Conservation (phyloP, 1,284 basidiomycete species). For the Ustilago sp. region DNA sequence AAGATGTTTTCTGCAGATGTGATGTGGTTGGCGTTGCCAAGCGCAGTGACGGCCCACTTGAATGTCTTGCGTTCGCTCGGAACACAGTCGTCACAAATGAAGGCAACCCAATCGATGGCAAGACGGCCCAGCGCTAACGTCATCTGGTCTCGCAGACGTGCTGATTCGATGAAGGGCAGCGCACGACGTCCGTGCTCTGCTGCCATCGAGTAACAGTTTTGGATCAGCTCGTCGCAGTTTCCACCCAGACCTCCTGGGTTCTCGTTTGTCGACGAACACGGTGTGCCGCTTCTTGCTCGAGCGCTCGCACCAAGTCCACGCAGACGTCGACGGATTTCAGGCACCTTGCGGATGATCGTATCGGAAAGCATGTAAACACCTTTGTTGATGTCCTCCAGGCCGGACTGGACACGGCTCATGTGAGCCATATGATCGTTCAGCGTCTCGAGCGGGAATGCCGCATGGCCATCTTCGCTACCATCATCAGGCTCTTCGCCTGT, state of each 20-base stretch:
- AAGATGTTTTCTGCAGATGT: constrained; percentile 88
- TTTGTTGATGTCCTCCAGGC: constrained; percentile 88
- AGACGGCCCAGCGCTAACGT: constrained; percentile 62
- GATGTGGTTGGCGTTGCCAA: constrained; percentile 91
- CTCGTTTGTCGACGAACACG: constrained; percentile 34
- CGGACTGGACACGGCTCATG: constrained; percentile 86
- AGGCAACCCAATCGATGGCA: constrained; percentile 83
- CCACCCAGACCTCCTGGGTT: constrained; percentile 30
- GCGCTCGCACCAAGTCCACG: constrained; percentile 35
- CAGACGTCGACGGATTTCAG: constrained; percentile 52
- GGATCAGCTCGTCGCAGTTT: constrained; percentile 79
- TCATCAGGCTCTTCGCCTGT: constrained; percentile 53
- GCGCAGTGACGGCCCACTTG: constrained; percentile 96
- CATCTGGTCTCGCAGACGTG: constrained; percentile 59
- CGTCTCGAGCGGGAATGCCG: constrained; percentile 72
- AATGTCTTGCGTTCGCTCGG: constrained; percentile 96
- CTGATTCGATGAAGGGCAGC: constrained; percentile 66
- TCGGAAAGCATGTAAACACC: constrained; percentile 91
- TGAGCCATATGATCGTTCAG: constrained; percentile 90
- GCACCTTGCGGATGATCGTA: constrained; percentile 82
- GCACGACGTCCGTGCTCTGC: constrained; percentile 76
- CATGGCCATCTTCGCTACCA: constrained; percentile 51
- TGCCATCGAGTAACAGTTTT: constrained; percentile 97
- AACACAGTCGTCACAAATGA: constrained; percentile 98
- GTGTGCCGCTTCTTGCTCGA: constrained; percentile 20